Base-by-base conservation (phyloP, 495 filamentous ascomycete genomes). In the Aspergillus biplanus region DNA sequence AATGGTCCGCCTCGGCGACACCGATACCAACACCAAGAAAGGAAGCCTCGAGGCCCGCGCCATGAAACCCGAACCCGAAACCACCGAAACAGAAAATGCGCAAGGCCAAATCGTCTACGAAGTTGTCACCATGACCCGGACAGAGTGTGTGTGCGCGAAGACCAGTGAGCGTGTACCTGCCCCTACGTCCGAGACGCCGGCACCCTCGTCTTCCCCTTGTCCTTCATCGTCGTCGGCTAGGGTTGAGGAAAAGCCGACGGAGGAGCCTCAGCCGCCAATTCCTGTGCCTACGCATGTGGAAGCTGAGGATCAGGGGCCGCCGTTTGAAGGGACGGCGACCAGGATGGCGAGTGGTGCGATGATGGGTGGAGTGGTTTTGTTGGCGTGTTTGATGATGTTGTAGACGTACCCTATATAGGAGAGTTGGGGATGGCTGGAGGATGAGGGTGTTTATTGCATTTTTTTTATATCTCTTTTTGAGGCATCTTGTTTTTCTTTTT, bases 111-210 rank as follows among this genome's bases (percentile, higher is more conserved):
- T 42, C 47, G 42, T 59, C 1, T 59, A 55, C 16, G n/a, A 64
- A 15, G 27, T 64, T 15, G 27, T 56, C 33, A 64, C 56, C 0
- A 56, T 59, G 31, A 64, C 62, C 1, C n/a, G 34, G n/a, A 64
- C 62, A 3, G 49, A 42, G 6, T 64, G 62, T 49, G 5, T 27
- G 27, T 33, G 56, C n/a, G 42, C 1, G 16, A 15, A 11, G 37
- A 33, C 16, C 32, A 27, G 7, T 6, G 44, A 5, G 1, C 2
- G 7, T 33, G 18, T 32, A 7, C 3, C 56, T 6, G 15, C 18
- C 15, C 13, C 56, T 35, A 21, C 31, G 27, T n/a, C 16, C 18
- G 12, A 8, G 5, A 5, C 32, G 5, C 5, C 44, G 47, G 31
- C 31, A 15, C 50, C 57, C 1, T 18, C 44, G 27, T 4, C 12